Percentiles rank a stretch among this genome's conserved stretches.
These are phyloP conservation scores for Rhizophagus sp. DNA, from an alignment of 192 early-diverging fungal species.

Conservation along the genomic window DNA sequence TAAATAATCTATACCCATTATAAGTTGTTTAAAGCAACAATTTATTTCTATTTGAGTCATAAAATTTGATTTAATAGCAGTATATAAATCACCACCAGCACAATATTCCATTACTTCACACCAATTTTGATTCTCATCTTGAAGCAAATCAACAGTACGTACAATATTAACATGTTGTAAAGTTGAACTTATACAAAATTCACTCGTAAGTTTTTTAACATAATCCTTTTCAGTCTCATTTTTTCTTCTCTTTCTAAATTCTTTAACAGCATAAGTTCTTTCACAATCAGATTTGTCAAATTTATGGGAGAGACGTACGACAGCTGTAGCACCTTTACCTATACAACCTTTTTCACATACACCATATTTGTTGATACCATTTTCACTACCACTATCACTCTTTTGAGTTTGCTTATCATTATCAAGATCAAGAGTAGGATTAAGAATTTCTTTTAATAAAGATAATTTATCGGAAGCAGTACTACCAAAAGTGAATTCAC, in stretches of 20 bases:
- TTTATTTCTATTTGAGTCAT: conserved; percentile 81
- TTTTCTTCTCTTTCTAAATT: conserved; percentile 84
- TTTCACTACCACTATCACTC: conserved; percentile 29
- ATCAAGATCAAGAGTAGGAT: conserved; percentile 32
- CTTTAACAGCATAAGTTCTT: conserved; percentile 86
- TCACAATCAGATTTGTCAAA: conserved; percentile 60
- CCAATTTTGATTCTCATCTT: conserved; percentile 83
- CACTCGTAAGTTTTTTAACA: conserved; percentile 91
- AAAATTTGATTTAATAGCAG: conserved; percentile 68
- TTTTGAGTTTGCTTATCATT: conserved; percentile 39
- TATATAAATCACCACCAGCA: conserved; percentile 90
- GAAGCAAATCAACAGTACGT: conserved; percentile 92
- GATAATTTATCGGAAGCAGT: conserved; percentile 7
- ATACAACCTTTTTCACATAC: conserved; percentile 72
- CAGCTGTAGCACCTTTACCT: conserved; percentile 89
- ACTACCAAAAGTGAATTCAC: not conserved
- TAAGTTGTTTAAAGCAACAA: conserved; percentile 94
- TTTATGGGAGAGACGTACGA: conserved; percentile 85
- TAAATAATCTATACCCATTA: conserved; percentile 85
- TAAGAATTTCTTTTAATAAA: conserved; percentile 19
- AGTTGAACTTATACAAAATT: conserved; percentile 94
- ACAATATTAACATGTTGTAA: conserved; percentile 91
- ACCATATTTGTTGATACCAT: conserved; percentile 77
- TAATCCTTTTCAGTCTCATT: conserved; percentile 92
- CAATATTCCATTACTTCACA: conserved; percentile 89